These are phyloP conservation scores for Phaffia rhodozyma DNA, from an alignment of 1,284 basidiomycete genomes.

Conservation along the genomic window DNA sequence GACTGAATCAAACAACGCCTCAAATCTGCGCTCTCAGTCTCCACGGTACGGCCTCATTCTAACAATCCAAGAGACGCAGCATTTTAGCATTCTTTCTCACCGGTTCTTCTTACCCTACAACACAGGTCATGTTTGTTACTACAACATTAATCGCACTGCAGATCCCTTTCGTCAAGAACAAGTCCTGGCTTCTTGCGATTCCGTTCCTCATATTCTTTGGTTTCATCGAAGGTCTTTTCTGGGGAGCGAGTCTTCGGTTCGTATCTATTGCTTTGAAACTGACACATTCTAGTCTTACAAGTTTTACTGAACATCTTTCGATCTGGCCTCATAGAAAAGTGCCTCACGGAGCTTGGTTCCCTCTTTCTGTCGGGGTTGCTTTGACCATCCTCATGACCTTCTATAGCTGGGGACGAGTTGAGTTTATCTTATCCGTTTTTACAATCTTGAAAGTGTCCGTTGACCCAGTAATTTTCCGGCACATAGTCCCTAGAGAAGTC, in stretches of 20 bases:
- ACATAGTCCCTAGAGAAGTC: conserved; percentile 41
- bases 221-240: conserved; percentile 52
- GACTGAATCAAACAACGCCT: too few species aligned
- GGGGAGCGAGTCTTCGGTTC: conserved; percentile 44
- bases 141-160: conserved; percentile 48
- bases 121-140: conserved; percentile 52
- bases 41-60: too few species aligned
- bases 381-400: conserved; percentile 42
- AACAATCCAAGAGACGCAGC: too few species aligned
- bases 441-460: too few species aligned
- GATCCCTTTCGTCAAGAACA: conserved; percentile 46
- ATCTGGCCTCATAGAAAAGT: conserved; percentile 39
- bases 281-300: too few species aligned
- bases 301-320: neutral
- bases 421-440: conserved; percentile 1
- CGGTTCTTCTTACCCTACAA: conserved; percentile 44
- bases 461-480: neutral
- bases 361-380: conserved; percentile 44
- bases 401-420: conserved; percentile 52
- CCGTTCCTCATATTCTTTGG: conserved; percentile 47
- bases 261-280: neutral
- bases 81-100: neutral
- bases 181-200: conserved; percentile 39
- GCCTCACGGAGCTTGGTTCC: conserved; percentile 52
- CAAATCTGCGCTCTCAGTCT: too few species aligned